Evolutionary conservation across 371 early-diverging fungal genomes (phyloP), one percentile per base, ranked within the genome.

Genomic region (Rhizopus delemar): DNA sequence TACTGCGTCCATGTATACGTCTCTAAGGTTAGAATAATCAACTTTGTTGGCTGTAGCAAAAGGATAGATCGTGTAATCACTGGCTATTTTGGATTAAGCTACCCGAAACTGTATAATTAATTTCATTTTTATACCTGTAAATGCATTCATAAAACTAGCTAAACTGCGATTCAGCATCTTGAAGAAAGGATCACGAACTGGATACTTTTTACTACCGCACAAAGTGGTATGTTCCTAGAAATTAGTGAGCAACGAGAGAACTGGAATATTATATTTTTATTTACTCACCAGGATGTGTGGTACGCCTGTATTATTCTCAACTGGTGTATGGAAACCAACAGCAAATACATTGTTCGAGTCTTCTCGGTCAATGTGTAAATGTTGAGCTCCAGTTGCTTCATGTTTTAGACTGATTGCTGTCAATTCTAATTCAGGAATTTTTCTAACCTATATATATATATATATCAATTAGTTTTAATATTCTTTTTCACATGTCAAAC

Each of bases 61-160:
- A 16, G 98, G 98, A 68, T 97, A 97, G 56, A 92, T 79, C 2
- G 95, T 96, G 59, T 90, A 88, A 60, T 96, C 95, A 56, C 86
- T 84, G 12, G 90, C 92, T 89, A 70, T 41, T 13, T 45, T 35
- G 43, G 5, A 36, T 15, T 43, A n/a, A 15, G 43, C 13, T 51
- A 31, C 36, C 13, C 16, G 5, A n/a, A 46, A 38, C 41, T 16
- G 9, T 53, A 15, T 5, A 11, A 4, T 5, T 6, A 2, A 0
- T 39, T n/a, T 8, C 28, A 8, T 1, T 8, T 35, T 31, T 22
- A 35, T 73, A 85, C 89, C 91, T 4, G 98, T 97, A 78, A 92
- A 87, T 0, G 98, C 98, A 60, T 97, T 97, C 98, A 97, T 97
- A 67, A 90, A 97, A 3, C 94, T 97, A 15, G 97, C 87, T 79